Evolutionary conservation across 192 early-diverging fungal genomes (phyloP), one percentile per base, ranked within the genome.

Genomic region (Diversispora epigaea): DNA sequence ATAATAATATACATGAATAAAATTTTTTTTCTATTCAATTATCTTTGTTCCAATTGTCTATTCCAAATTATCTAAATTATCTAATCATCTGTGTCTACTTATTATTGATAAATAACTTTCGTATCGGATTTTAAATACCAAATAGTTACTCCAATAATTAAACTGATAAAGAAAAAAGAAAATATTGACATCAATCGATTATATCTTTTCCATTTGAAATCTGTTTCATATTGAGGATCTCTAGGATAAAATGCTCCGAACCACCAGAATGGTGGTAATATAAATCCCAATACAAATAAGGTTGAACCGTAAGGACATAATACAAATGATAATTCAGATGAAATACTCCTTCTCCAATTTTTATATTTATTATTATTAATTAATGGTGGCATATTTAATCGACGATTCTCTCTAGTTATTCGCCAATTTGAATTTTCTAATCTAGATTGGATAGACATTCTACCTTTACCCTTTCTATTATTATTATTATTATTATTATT

Each of bases 161-260:
- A 61, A 10, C 25, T 41, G 41, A 79, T 68, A 11, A 79, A 25
- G 58, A 79, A 65, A 3, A 55, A 71, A 3, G 78, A 79, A 60
- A 79, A 45, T 19, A 63, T 44, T 15, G 78, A 75, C 73, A 79
- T 76, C 43, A 75, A 60, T 43, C 50, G 40, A 71, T 79, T 79
- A 47, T 79, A 79, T 44, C 25, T 69, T 66, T 76, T 64, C 78
- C 78, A 79, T 46, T 45, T 56, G 43, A 12, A 60, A 57, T 79
- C 75, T 6, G 63, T 14, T 4, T 46, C 62, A 40, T 22, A 44
- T 8, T 19, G 44, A 12, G 56, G 40, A 45, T 70, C 21, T 40
- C 75, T 63, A 50, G 78, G 79, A 80, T 41, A 79, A 76, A 80
- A 57, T 25, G 69, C 66, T 41, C 52, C 78, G 56, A 76, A 21